Percentiles rank a stretch among this genome's conserved stretches.
Evolutionary conservation across 2,329 filamentous ascomycete genomes (phyloP).

Genomic region (Pseudopithomyces chartarum): DNA sequence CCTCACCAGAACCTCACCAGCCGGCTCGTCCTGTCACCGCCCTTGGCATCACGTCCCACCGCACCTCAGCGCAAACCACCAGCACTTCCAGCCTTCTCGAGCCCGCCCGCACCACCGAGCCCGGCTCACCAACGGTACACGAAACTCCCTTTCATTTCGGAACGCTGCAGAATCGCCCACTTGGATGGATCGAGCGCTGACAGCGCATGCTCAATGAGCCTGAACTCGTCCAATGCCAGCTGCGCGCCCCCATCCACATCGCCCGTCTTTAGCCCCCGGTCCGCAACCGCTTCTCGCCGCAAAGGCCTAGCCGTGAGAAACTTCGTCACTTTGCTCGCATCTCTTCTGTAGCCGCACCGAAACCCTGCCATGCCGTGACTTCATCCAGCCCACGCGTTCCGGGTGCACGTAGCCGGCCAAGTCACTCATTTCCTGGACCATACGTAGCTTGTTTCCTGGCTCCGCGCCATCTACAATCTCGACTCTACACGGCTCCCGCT

Average conservation of each 20-base stretch:
- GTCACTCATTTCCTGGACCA: slow-evolving; percentile 15
- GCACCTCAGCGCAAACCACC: slow-evolving; percentile 20
- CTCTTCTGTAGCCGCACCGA: slow-evolving; percentile 21
- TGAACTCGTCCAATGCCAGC: slow-evolving; percentile 40
- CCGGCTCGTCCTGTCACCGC: slow-evolving; percentile 16
- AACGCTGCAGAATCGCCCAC: slow-evolving; percentile 44
- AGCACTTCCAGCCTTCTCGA: slow-evolving; percentile 13
- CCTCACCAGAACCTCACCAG: slow-evolving; percentile 19
- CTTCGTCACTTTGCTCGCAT: slow-evolving; percentile 23
- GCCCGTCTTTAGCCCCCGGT: slow-evolving; percentile 29
- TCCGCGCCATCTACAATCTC: slow-evolving; percentile 2
- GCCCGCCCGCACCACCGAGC: slow-evolving; percentile 17
- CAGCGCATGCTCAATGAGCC: slow-evolving; percentile 44
- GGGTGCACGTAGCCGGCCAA: slow-evolving; percentile 27
- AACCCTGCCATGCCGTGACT: slow-evolving; percentile 19
- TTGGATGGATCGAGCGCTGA: slow-evolving; percentile 40
- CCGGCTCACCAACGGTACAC: slow-evolving; percentile 33
- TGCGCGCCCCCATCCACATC: slow-evolving; percentile 27
- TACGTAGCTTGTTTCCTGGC: not conserved
- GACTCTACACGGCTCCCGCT: slow-evolving; percentile 26
- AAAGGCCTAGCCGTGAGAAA: slow-evolving; percentile 34
- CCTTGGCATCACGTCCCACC: slow-evolving; percentile 26
- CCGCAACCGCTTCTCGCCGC: slow-evolving; percentile 27
- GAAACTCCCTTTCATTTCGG: slow-evolving; percentile 48
- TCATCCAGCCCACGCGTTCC: slow-evolving; percentile 24